A percentile compares a stretch with the other conserved stretches of the same genome.
These are phyloP conservation scores for Aeschynomene evenia DNA, from an alignment of 306 rosid genomes.

Conservation along the genomic window DNA sequence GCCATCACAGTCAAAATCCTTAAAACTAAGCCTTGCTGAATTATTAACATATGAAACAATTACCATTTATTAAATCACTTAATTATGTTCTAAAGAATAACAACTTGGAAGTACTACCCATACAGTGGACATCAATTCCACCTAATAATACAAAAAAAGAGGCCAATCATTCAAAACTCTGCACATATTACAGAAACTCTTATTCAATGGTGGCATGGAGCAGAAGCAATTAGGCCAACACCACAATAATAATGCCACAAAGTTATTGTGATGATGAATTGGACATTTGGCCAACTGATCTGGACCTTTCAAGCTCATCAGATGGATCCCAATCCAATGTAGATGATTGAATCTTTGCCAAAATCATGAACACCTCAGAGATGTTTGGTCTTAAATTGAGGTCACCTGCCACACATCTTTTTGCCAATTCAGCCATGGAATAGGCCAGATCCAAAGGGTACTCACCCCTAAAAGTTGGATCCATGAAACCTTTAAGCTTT, in stretches of 20 bases:
- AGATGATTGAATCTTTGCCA: conserved; percentile 68
- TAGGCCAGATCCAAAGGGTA: conserved; percentile 71
- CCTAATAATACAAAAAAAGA: conserved; percentile 10
- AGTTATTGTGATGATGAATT: neutral
- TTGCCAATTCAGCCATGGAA: conserved; percentile 64
- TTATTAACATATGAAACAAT: neutral
- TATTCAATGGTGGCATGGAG: neutral
- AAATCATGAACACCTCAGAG: conserved; percentile 44
- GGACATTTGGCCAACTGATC: conserved; percentile 35
- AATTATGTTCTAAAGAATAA: neutral
- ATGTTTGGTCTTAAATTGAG: conserved; percentile 54
- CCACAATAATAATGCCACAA: neutral
- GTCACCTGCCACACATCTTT: conserved; percentile 48
- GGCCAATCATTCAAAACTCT: neutral
- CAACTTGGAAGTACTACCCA: neutral
- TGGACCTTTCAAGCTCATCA: conserved; percentile 48
- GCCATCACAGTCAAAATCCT: neutral
- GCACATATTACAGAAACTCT: neutral
- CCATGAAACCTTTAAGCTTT: conserved; percentile 57
- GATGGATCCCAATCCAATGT: conserved; percentile 71
- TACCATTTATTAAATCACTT: neutral
- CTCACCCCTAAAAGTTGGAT: conserved; percentile 42
- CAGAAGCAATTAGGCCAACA: conserved; percentile 1
- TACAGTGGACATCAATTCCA: neutral
- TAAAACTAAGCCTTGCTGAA: neutral